These are phyloP conservation scores for Ceratocystis ficicola DNA, from an alignment of 2,329 filamentous ascomycete genomes.

Conservation along the genomic window DNA sequence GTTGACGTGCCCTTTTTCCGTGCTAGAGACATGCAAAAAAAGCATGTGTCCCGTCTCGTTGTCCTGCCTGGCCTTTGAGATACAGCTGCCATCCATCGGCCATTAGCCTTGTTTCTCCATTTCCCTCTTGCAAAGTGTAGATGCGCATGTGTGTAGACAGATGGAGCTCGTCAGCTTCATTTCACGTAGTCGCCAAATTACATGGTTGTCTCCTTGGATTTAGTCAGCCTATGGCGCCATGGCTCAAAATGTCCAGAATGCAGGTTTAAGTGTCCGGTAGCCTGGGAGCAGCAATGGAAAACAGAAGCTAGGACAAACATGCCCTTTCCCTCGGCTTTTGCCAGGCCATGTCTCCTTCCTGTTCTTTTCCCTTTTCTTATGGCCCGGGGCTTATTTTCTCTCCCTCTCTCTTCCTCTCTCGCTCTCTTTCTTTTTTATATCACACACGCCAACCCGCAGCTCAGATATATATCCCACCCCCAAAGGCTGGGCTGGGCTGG, in stretches of 20 bases:
- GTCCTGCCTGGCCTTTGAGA: no score
- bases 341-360: constrained; percentile 1
- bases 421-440: neutral
- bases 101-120: no score
- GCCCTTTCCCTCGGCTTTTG: neutral
- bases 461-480: no score
- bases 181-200: no score
- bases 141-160: no score
- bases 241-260: constrained; percentile 22
- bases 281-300: constrained; percentile 13
- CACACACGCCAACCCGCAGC: neutral
- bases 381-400: neutral
- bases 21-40: no score
- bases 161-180: no score
- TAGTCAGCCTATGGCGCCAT: constrained; percentile 18
- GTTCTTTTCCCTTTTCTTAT: constrained; percentile 8
- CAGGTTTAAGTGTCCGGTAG: constrained; percentile 19
- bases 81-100: no score
- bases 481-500: no score
- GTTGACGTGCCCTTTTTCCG: neutral
- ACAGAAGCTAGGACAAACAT: neutral
- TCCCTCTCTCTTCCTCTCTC: neutral
- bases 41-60: no score
- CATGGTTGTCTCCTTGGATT: neutral
- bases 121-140: no score